Percentiles rank a stretch among this genome's conserved stretches.
These are phyloP conservation scores for Russula griseocarnosa DNA, from an alignment of 768 basidiomycete genomes.

Conservation along the genomic window DNA sequence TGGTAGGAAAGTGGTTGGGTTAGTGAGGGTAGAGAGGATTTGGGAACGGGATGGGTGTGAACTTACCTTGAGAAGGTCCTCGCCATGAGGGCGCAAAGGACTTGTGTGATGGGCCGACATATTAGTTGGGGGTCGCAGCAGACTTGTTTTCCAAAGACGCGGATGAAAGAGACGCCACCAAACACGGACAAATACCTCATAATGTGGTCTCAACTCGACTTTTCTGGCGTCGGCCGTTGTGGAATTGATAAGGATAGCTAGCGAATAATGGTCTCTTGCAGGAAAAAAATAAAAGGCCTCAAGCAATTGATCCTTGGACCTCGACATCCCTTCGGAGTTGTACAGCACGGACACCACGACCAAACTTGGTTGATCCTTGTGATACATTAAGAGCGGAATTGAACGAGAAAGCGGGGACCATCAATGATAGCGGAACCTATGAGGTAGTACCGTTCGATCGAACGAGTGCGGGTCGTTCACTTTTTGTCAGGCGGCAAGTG, in stretches of 20 bases:
- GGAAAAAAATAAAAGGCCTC: too few relatives aligned
- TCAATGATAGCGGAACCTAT: slow-evolving; percentile 4
- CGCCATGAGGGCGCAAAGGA: slow-evolving; percentile 25
- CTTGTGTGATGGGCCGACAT: slow-evolving; percentile 17
- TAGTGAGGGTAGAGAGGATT: not conserved
- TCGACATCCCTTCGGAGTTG: not conserved
- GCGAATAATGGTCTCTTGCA: too few relatives aligned
- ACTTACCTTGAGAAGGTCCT: slow-evolving; percentile 28
- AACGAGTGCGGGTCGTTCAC: slow-evolving; percentile 4
- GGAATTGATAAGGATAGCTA: too few relatives aligned
- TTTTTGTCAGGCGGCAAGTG: slow-evolving; percentile 18
- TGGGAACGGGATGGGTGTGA: too few relatives aligned
- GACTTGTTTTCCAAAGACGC: not conserved
- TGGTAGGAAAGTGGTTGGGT: not conserved
- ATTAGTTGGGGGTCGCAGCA: not conserved
- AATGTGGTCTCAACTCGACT: too few relatives aligned
- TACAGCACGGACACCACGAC: not conserved
- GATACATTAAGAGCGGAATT: not conserved
- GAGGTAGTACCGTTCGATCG: slow-evolving; percentile 1
- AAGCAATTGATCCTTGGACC: not conserved
- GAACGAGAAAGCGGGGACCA: not conserved
- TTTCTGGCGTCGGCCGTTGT: too few relatives aligned
- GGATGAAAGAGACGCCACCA: not conserved
- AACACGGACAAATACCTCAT: slow-evolving; percentile 14
- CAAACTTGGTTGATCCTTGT: not conserved